A percentile compares a stretch with the other conserved stretches of the same genome.
Conservation (phyloP, 78 protist genomes). For the Dictyostelium discoideum region dicty_2.7 NC_007090.3:3134001-3134500, state of each 20-base stretch:
- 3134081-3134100: slow-evolving; percentile 79
- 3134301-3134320: slow-evolving; percentile 68
- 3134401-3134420: slow-evolving; percentile 79
- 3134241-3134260: slow-evolving; percentile 40
- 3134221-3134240: slow-evolving; percentile 68
- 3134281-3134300: slow-evolving; percentile 63
- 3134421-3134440: slow-evolving; percentile 62
- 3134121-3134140: slow-evolving; percentile 70
- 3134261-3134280: slow-evolving; percentile 64
- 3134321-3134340: slow-evolving; percentile 58
- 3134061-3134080: slow-evolving; percentile 68
- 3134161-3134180: slow-evolving; percentile 23
- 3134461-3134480: slow-evolving; percentile 66
- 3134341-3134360: slow-evolving; percentile 43
- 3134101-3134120: slow-evolving; percentile 71
- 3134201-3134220: slow-evolving; percentile 69
- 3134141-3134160: slow-evolving; percentile 50
- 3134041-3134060: slow-evolving; percentile 52
- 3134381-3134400: slow-evolving; percentile 75
- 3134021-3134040: slow-evolving; percentile 58
- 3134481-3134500: slow-evolving; percentile 72
- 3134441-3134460: slow-evolving; percentile 58
- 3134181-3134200: slow-evolving; percentile 23
- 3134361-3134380: slow-evolving; percentile 77
- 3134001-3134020: slow-evolving; percentile 73